Conservation (phyloP, 192 early-diverging fungal species). For the Fimicolochytrium jonesii region DNA sequence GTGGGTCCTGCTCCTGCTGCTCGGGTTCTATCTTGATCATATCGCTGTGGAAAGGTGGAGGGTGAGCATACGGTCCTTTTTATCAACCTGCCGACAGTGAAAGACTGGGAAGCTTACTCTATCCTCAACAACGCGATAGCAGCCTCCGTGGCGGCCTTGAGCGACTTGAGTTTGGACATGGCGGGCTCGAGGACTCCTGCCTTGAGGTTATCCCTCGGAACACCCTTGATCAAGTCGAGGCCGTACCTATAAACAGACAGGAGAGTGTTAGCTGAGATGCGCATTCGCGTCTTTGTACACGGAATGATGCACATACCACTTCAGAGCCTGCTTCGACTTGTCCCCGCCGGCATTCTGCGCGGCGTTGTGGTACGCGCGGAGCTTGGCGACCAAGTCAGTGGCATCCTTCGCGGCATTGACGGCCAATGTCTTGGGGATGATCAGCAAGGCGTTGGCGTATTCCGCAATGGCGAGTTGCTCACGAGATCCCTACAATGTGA, state of each 20-base stretch:
- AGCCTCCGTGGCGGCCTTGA: conserved; percentile 97
- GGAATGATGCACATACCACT: conserved; percentile 49
- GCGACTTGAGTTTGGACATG: conserved; percentile 95
- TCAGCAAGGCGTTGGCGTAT: conserved; percentile 89
- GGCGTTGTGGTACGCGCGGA: conserved; percentile 93
- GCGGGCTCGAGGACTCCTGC: conserved; percentile 96
- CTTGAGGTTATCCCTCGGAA: conserved; percentile 85
- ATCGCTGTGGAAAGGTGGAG: conserved; percentile 31
- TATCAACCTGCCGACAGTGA: neutral
- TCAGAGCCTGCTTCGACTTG: conserved; percentile 69
- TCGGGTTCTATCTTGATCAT: conserved; percentile 59
- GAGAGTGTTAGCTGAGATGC: too few relatives aligned
- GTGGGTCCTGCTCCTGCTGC: conserved; percentile 41
- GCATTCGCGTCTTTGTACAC: neutral
- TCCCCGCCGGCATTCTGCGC: conserved; percentile 73
- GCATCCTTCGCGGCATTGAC: conserved; percentile 99
- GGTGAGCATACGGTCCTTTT: neutral
- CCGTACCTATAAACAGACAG: conserved; percentile 46
- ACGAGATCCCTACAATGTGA: conserved; percentile 68
- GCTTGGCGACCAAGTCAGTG: conserved; percentile 92
- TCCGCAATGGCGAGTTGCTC: conserved; percentile 98
- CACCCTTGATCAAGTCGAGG: conserved; percentile 90
- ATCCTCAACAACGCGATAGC: conserved; percentile 96
- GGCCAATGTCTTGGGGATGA: conserved; percentile 96
- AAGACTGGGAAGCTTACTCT: conserved; percentile 49